Evolutionary conservation across 331 rosid genomes (phyloP), one percentile per base, ranked within the genome.

Genomic region (Acacia concinna): DNA sequence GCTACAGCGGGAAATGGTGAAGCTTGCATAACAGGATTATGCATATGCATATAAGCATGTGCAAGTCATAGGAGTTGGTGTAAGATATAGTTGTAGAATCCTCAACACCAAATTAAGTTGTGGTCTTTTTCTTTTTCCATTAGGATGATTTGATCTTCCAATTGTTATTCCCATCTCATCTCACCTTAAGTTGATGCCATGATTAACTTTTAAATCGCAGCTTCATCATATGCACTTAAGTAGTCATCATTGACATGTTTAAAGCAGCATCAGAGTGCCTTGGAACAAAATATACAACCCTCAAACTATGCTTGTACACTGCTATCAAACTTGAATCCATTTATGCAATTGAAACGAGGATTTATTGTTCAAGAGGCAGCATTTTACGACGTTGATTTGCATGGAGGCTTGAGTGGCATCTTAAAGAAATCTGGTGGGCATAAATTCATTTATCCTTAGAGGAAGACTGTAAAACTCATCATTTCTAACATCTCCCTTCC

Each of bases 391-490:
- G 67, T 38, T 52, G 34, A 62, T 59, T 35, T 31, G 23, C 57
- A 38, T 60, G 34, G 9, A 57, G 76, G 67, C 23, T 25, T 23
- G 6, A 49, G 13, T 21, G 12, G 10, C 15, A 32, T 25, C 18
- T 87, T 68, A 91, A 68, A 57, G 78, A 84, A 86, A 96, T 81
- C 99, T 89, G n/a, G 76, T 52, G 27, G 99, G 99, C 25, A 96
- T 78, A 25, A 71, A 86, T 83, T 88, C 94, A 13, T 82, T 82
- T 82, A 96, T 60, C 76, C 97, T 81, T 4, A 91, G 85, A 52
- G 98, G 99, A 30, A 77, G 86, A 40, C 87, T 83, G 51, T 96
- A 96, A 68, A 93, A 96, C 78, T 93, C 99, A 0, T 85, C 92
- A 54, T 84, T 96, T 86, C 97, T 82, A 74, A 7, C 71, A 73